A percentile compares a stretch with the other conserved stretches of the same genome.
These are phyloP conservation scores for Epichloe festucae DNA, from an alignment of 2,329 filamentous ascomycete genomes.

Conservation along the genomic window DNA sequence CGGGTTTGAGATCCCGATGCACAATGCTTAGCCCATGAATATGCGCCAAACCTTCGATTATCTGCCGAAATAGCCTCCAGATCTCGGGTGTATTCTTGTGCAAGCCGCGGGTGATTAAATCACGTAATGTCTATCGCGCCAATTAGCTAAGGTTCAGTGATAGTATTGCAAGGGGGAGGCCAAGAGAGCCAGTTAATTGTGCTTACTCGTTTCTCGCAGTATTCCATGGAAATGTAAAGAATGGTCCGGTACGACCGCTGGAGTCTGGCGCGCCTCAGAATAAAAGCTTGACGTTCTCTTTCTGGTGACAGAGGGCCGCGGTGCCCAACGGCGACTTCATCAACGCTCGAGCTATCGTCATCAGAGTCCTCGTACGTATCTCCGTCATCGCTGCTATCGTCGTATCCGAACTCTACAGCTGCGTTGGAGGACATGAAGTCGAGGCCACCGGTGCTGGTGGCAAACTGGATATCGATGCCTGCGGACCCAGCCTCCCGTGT, in stretches of 20 bases:
- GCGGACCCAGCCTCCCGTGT: slow-evolving; percentile 26
- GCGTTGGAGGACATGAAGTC: slow-evolving; percentile 89
- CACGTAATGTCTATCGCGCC: slow-evolving; percentile 54
- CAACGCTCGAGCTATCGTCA: slow-evolving; percentile 24
- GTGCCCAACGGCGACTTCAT: slow-evolving; percentile 16
- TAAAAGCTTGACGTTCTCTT: slow-evolving; percentile 17
- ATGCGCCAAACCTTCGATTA: slow-evolving; percentile 78
- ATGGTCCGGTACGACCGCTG: slow-evolving; percentile 53
- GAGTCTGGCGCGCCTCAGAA: slow-evolving; percentile 22
- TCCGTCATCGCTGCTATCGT: slow-evolving; percentile 31
- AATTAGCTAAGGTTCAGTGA: not conserved
- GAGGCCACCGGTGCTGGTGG: slow-evolving; percentile 63
- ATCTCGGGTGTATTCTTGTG: slow-evolving; percentile 62
- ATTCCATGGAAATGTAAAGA: slow-evolving; percentile 98
- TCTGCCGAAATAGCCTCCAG: slow-evolving; percentile 84
- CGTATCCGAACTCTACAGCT: slow-evolving; percentile 65
- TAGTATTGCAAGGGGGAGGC: too few species aligned
- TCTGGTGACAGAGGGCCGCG: slow-evolving; percentile 16
- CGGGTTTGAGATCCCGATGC: slow-evolving; percentile 90
- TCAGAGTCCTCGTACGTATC: slow-evolving; percentile 35
- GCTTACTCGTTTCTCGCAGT: slow-evolving; percentile 76
- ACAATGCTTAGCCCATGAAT: slow-evolving; percentile 88
- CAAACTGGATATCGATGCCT: slow-evolving; percentile 42
- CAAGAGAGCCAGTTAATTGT: not conserved
- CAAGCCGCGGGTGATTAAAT: slow-evolving; percentile 68